Conservation (phyloP, 75 land plant species). For the Sequoiadendron giganteum region DNA sequence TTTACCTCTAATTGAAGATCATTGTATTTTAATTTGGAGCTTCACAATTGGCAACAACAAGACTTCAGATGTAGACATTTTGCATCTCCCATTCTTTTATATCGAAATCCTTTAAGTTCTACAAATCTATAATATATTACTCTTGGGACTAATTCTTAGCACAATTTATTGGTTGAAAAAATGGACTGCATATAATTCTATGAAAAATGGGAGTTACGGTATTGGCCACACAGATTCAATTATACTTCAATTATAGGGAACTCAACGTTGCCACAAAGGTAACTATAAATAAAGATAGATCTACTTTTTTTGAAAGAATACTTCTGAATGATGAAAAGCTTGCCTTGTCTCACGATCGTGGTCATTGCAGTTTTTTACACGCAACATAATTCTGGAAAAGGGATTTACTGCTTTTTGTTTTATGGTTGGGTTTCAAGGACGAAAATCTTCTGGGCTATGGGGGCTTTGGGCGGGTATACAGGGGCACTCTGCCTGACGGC, state of each 20-base stretch:
- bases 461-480: slow-evolving; percentile 51
- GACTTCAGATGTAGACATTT: no score
- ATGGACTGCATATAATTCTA: neutral
- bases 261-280: neutral
- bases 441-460: slow-evolving; percentile 9
- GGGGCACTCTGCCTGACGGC: slow-evolving; percentile 10
- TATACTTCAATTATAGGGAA: neutral
- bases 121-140: no score
- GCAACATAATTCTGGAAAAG: neutral
- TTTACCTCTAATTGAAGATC: no score
- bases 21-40: no score
- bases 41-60: no score
- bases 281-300: no score
- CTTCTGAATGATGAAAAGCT: no score
- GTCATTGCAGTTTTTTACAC: no score
- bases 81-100: no score
- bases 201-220: neutral
- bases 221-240: neutral
- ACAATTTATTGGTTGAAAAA: neutral
- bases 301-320: no score
- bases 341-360: no score
- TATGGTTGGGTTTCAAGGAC: slow-evolving; percentile 24
- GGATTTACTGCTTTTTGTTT: slow-evolving; percentile 36
- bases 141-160: neutral
- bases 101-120: no score